Evolutionary conservation across 2,329 filamentous ascomycete species (phyloP), one percentile per base, ranked within the genome.

Genomic region (Cladosporium cucumerinum): DNA sequence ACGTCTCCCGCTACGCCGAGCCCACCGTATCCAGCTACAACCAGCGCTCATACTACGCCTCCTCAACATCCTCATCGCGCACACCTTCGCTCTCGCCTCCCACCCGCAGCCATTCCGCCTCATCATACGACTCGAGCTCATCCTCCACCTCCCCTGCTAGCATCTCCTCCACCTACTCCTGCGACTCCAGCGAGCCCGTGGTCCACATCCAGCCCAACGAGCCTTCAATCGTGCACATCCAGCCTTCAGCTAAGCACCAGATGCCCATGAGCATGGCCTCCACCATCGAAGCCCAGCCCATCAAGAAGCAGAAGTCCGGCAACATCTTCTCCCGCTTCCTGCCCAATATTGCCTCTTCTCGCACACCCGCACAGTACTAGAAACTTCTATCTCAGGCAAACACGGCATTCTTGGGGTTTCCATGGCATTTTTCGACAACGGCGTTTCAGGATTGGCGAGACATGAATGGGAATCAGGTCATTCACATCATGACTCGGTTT

Each of bases 41-140:
- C 23, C 69, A 72, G 64, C 69, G 71, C 28, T 64, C 70, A 51
- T 72, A 74, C 68, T 74, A 72, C 68, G 63, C 71, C 26, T 51
- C 61, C 7, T 70, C 72, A 73, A 28, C 69, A 74, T 28, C 75
- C 75, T 70, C 78, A 32, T 82, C 80, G n/a, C 76, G 81, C 67
- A 82, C 80, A 25, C 81, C 81, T 60, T 82, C 81, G 43, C 75
- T 83, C 32, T 82, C 81, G 36, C 81, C 81, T 66, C 79, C 81
- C 10, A 79, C 78, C 26, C 76, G 77, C 65, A 77, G 76, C 71
- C 70, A 71, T 58, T 76, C 76, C 7, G 71, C 73, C 32, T 73
- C 74, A 18, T 78, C 76, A 12, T 68, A 70, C 64, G 74, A 72
- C 12, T 77, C 75, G 7, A 71, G 69, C 57, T 74, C 75, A 36